These are phyloP conservation scores for Phytopythium ostracodes DNA, from an alignment of 352 stramenopile species.

Conservation along the genomic window DNA sequence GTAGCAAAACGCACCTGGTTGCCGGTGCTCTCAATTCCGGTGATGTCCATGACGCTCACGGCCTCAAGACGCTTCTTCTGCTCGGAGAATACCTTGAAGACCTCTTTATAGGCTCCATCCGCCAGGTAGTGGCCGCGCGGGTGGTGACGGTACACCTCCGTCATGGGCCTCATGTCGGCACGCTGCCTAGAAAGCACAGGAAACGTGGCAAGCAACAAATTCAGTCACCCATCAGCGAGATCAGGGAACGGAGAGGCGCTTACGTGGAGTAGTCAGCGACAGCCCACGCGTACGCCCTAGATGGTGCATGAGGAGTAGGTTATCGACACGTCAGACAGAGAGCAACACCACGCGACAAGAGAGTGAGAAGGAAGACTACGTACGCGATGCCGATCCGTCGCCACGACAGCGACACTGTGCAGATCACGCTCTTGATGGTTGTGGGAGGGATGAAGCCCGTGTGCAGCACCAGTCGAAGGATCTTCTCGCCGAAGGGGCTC, in stretches of 20 bases:
- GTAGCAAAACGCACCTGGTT: slow-evolving; percentile 86
- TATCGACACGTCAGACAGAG: background rate
- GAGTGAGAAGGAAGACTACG: slow-evolving; percentile 2
- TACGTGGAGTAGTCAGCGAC: slow-evolving; percentile 54
- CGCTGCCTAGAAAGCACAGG: slow-evolving; percentile 28
- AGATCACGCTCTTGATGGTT: slow-evolving; percentile 26
- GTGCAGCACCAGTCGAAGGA: slow-evolving; percentile 39
- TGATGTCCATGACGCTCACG: slow-evolving; percentile 92
- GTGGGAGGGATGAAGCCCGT: slow-evolving; percentile 33
- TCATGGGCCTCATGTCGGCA: slow-evolving; percentile 26
- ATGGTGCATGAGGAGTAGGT: background rate
- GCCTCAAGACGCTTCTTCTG: slow-evolving; percentile 59
- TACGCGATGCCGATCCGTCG: slow-evolving; percentile 39
- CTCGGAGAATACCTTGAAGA: slow-evolving; percentile 81
- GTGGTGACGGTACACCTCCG: slow-evolving; percentile 42
- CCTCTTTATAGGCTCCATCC: slow-evolving; percentile 85
- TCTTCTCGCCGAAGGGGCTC: slow-evolving; percentile 25
- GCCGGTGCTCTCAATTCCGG: slow-evolving; percentile 75
- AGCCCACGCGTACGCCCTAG: slow-evolving; percentile 46
- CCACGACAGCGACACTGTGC: slow-evolving; percentile 45
- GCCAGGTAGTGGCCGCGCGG: slow-evolving; percentile 74
- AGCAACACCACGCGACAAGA: background rate
- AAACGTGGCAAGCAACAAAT: slow-evolving; percentile 3
- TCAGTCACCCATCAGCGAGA: background rate
- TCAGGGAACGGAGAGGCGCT: background rate